phyloP scores from a whole-genome alignment of 2,329 filamentous ascomycete species.

The Diaporthe velutina region DNA sequence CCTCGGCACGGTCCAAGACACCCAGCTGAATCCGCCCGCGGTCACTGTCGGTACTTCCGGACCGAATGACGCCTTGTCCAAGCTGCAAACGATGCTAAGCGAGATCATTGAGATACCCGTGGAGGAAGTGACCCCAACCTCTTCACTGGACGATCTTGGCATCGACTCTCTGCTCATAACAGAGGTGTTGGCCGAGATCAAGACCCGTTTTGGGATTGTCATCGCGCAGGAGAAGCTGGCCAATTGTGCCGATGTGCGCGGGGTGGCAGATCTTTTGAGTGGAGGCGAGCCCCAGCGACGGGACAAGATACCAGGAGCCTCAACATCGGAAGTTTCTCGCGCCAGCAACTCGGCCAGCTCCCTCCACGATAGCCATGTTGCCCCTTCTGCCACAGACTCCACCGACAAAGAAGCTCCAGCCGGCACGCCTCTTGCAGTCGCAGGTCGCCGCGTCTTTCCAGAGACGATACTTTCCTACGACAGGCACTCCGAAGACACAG shows the following conservation, averaged over 20 bases:
- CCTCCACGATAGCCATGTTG: background rate
- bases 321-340: background rate
- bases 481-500: background rate
- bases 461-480: conserved; percentile 10
- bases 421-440: background rate
- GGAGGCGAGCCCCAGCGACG: conserved; percentile 9
- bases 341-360: background rate
- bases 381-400: background rate
- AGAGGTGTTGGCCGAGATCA: conserved; percentile 50
- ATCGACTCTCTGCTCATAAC: conserved; percentile 54
- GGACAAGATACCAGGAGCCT: background rate
- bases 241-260: conserved; percentile 8
- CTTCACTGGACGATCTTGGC: conserved; percentile 49
- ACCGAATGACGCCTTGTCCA: background rate
- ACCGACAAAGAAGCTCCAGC: background rate
- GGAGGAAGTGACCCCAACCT: conserved; percentile 42
- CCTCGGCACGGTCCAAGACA: background rate
- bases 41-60: background rate
- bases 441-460: background rate
- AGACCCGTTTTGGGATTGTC: conserved; percentile 38
- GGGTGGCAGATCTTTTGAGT: background rate
- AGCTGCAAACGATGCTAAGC: conserved; percentile 33
- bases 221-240: conserved; percentile 36
- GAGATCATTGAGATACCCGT: conserved; percentile 41
- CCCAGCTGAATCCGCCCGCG: background rate